Evolutionary conservation across 2,329 filamentous ascomycete genomes (phyloP), one percentile per base, ranked within the genome.

Genomic region (Trichoderma hamatum): DNA sequence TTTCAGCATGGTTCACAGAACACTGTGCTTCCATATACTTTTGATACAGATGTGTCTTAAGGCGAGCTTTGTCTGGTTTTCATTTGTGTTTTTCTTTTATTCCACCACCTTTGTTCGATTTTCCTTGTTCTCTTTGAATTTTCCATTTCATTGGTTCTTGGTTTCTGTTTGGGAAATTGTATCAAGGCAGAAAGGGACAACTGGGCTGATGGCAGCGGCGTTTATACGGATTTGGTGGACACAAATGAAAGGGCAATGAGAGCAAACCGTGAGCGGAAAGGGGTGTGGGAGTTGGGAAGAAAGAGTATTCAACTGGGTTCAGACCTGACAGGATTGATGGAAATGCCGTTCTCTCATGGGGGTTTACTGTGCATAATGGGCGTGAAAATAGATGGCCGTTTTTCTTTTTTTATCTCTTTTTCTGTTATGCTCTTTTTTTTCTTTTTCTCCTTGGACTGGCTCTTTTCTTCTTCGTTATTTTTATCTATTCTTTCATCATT

Each of bases 161-260:
- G 39, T 32, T 70, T 71, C 67, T 68, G 21, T 55, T 61, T 71
- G 61, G 36, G 67, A 70, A 56, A 58, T 64, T 68, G 64, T 67
- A 58, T 67, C 64, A 60, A 52, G 56, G 63, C 39, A 43, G 39
- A 43, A 66, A 62, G 71, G 61, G 54, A 52, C n/a, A 66, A 66
- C 71, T 70, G 72, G 72, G 71, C 72, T 74, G 73, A 69, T 66
- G 75, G 75, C 66, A 75, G 75, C 54, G 72, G 72, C 71, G 72
- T 72, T 73, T 58, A 58, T 10, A 69, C 43, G 71, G 52, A 66
- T 55, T 49, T 49, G 66, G 67, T 36, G 58, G 69, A 43, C 19
- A 71, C 19, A 59, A 16, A 52, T 60, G 54, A 43, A 43, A 43
- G 16, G 49, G 66, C 26, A 60, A 34, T 21, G 58, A 39, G 26